Evolutionary conservation across 2,329 filamentous ascomycete genomes (phyloP).

Genomic region (Xylaria sp.): DNA sequence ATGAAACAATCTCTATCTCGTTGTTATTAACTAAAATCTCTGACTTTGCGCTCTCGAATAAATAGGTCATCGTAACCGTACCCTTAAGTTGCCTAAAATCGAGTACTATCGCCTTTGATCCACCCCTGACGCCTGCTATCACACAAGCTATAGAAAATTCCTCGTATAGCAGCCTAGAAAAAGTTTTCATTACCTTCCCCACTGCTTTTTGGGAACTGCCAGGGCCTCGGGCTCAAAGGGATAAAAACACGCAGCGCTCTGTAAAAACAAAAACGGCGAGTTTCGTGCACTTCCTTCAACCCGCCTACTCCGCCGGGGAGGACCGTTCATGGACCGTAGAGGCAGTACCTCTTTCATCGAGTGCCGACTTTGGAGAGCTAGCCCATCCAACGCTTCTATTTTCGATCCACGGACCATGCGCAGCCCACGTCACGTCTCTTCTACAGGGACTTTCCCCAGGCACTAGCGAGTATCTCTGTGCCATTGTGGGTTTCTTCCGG

Average conservation of each 20-base stretch:
- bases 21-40: no score
- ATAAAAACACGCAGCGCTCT: neutral
- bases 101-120: neutral
- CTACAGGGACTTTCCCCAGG: neutral
- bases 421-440: slow-evolving; percentile 1
- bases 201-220: neutral
- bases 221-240: neutral
- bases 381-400: slow-evolving; percentile 2
- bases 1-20: no score
- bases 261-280: neutral
- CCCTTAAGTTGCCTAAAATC: neutral
- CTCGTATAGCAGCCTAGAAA: neutral
- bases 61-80: slow-evolving; percentile 1
- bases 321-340: neutral
- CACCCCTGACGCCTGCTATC: neutral
- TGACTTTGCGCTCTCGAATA: no score
- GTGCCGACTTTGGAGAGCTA: slow-evolving; percentile 1
- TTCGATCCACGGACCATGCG: slow-evolving; percentile 1
- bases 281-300: slow-evolving; percentile 6
- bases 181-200: slow-evolving; percentile 1
- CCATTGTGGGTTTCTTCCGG: neutral
- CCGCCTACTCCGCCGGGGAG: neutral
- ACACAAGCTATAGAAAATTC: slow-evolving; percentile 1
- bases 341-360: neutral
- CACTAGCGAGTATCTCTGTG: slow-evolving; percentile 1